A percentile compares a stretch with the other conserved stretches of the same genome.
phyloP scores from a whole-genome alignment of 371 early-diverging fungal genomes.

The Mycotypha africana region DNA sequence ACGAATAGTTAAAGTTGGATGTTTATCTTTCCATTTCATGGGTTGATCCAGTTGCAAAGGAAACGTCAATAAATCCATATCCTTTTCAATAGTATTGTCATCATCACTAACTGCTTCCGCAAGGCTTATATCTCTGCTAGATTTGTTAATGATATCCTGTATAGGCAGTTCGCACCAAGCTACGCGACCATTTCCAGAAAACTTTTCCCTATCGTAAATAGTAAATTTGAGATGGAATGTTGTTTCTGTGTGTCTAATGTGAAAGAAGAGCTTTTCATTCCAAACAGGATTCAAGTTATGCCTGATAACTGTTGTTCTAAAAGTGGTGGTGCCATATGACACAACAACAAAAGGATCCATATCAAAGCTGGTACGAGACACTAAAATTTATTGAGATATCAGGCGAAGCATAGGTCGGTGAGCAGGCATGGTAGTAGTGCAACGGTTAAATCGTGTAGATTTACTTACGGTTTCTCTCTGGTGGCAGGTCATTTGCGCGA shows the following conservation, averaged over 20 bases:
- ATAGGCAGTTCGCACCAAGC: slow-evolving; percentile 42
- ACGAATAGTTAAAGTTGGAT: slow-evolving; percentile 33
- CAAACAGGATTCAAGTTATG: slow-evolving; percentile 55
- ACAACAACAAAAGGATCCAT: slow-evolving; percentile 76
- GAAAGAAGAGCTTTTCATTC: slow-evolving; percentile 56
- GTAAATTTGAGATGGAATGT: slow-evolving; percentile 51
- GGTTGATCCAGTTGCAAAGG: slow-evolving; percentile 18
- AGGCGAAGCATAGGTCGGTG: too few relatives aligned
- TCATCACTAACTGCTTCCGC: neutral
- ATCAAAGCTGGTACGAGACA: slow-evolving; percentile 49
- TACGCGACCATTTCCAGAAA: slow-evolving; percentile 56
- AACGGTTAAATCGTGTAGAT: too few relatives aligned
- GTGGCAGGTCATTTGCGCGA: slow-evolving; percentile 46
- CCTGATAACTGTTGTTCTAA: slow-evolving; percentile 51
- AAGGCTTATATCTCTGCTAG: neutral
- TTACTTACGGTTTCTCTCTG: slow-evolving; percentile 31
- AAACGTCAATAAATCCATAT: slow-evolving; percentile 19
- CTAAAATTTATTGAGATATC: too few relatives aligned
- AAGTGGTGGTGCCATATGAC: slow-evolving; percentile 56
- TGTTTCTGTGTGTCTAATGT: slow-evolving; percentile 40
- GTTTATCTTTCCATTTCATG: slow-evolving; percentile 11
- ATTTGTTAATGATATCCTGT: slow-evolving; percentile 9
- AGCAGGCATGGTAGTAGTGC: too few relatives aligned
- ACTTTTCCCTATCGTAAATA: slow-evolving; percentile 66
- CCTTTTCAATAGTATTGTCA: neutral